phyloP scores from a whole-genome alignment of 2,329 filamentous ascomycete species.

The Stachybotrys chartarum region DNA sequence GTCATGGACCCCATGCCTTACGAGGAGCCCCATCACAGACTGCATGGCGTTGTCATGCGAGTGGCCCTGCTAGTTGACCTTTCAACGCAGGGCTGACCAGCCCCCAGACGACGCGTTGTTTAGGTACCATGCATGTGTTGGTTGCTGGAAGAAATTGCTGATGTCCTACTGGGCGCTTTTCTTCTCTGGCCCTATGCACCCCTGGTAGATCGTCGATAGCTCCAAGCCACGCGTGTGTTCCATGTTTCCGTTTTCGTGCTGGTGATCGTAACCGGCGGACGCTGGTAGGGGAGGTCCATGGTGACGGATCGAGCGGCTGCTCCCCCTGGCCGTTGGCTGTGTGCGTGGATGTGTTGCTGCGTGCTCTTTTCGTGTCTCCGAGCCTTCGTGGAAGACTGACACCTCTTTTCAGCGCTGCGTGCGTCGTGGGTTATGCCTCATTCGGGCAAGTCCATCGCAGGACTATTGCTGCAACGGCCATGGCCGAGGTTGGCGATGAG shows the following conservation, averaged over 20 bases:
- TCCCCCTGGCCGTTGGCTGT: not conserved
- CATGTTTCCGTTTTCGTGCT: not conserved
- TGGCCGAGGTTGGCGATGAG: not conserved
- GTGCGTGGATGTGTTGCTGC: too few species aligned
- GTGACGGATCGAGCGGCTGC: not conserved
- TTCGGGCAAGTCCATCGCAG: not conserved
- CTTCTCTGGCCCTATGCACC: not conserved
- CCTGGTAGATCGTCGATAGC: not conserved
- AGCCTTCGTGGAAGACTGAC: not conserved
- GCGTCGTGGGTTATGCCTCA: not conserved
- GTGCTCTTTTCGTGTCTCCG: too few species aligned
- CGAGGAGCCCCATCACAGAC: too few species aligned
- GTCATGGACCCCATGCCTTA: too few species aligned
- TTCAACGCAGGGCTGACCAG: too few species aligned
- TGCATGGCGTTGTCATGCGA: too few species aligned
- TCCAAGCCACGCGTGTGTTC: not conserved
- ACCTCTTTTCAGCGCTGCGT: not conserved
- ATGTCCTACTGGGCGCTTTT: too few species aligned
- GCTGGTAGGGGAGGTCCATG: not conserved
- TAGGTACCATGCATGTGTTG: too few species aligned
- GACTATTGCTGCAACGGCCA: not conserved
- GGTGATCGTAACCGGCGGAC: not conserved
- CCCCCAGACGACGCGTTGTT: too few species aligned
- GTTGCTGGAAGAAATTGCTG: too few species aligned
- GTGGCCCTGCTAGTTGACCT: too few species aligned